Base-by-base conservation (phyloP, 2,329 filamentous ascomycete species). In the Spiromastix sp. region DNA sequence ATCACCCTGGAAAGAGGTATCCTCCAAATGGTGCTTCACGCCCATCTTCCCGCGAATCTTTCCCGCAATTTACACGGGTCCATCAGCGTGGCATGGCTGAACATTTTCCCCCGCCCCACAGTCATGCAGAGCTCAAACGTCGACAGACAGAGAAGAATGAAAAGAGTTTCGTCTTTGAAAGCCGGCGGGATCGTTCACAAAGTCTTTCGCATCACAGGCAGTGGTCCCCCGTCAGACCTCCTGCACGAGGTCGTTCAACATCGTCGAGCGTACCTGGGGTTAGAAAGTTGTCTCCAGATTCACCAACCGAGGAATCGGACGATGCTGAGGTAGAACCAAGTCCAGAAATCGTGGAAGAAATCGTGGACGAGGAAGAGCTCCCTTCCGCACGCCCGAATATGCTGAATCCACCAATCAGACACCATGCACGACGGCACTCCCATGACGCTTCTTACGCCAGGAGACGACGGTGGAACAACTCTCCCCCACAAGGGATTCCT, bases 361-460 rank as follows among this genome's bases (percentile, higher is more conserved):
- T 21, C 11, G 7, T 13, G 8, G 15, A 24, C 31, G 17, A 34
- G 21, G 31, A 35, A 6, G 19, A 26, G 9, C 7, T 21, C 15
- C 48, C 16, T 47, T 44, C 2, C 42, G 42, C 11, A 52, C 48
- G 20, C 10, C 44, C 45, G 3, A 47, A 56, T 34, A 31, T 12
- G 7, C 38, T 59, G 1, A 55, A 55, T 8, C 53, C 54, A 2
- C 45, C 45, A 4, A 40, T 44, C 3, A 22, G 43, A 10, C 39
- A 43, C 12, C 43, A 49, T 15, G 43, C 49, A 4, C 52, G 57
- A 16, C 54, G 55, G 4, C 57, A 58, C 41, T 59, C 55, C 3
- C 58, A 61, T 29, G 58, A 61, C 31, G 29, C 39, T 30, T 48
- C 55, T 5, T 58, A 57, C 30, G 48, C 40, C 3, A 49, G 53